Percentiles rank a stretch among this genome's conserved stretches.
These are phyloP conservation scores for Candolleomyces efflorescens DNA, from an alignment of 768 basidiomycete genomes.

Conservation along the genomic window DNA sequence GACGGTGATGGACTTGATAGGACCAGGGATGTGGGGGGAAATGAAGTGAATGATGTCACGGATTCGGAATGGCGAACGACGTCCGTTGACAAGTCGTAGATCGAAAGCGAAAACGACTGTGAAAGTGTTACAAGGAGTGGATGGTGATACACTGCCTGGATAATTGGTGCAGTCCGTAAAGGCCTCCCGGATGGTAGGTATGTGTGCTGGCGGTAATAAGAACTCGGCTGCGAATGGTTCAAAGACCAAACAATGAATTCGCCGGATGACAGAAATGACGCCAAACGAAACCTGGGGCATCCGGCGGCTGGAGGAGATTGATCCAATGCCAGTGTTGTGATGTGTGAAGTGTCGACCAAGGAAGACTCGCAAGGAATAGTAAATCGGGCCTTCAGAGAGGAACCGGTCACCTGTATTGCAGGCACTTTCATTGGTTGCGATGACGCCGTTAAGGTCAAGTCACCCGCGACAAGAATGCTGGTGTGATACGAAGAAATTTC, in stretches of 20 bases:
- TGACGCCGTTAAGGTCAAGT: conserved; percentile 55
- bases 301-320: conserved; percentile 56
- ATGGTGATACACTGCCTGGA: conserved; percentile 72
- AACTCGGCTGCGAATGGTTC: conserved; percentile 38
- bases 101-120: conserved; percentile 56
- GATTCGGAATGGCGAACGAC: conserved; percentile 57
- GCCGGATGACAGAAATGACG: conserved; percentile 62
- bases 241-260: conserved; percentile 60
- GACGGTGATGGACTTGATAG: conserved; percentile 55
- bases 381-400: conserved; percentile 29
- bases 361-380: conserved; percentile 42
- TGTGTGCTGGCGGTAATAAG: conserved; percentile 39
- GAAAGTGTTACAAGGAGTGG: conserved; percentile 74
- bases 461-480: conserved; percentile 57
- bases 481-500: conserved; percentile 16
- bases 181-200: conserved; percentile 43
- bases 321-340: conserved; percentile 70
- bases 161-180: conserved; percentile 42
- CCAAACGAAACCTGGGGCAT: conserved; percentile 37
- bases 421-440: conserved; percentile 32
- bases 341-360: conserved; percentile 26
- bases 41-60: conserved; percentile 71
- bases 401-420: conserved; percentile 27
- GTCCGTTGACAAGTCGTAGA: conserved; percentile 65
- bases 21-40: conserved; percentile 78